A percentile compares a stretch with the other conserved stretches of the same genome.
Evolutionary conservation across 805 yeast genomes (phyloP).

Genomic region (Yarrowia alimentaria): DNA sequence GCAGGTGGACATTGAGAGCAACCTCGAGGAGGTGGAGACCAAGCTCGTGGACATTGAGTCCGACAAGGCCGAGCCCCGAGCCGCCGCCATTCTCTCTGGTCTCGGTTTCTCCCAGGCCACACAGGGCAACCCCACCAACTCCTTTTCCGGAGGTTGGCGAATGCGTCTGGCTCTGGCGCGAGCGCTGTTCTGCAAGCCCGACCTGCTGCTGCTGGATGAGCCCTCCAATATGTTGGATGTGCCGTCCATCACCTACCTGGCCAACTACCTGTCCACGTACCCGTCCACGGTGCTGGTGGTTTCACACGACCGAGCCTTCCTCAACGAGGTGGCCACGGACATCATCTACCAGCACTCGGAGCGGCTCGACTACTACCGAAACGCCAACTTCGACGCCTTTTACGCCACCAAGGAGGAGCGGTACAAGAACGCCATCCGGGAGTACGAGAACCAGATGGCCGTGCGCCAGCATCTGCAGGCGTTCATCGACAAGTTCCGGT

Average conservation of each 20-base stretch:
- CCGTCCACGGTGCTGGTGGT: slow-evolving; percentile 93
- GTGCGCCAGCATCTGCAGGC: slow-evolving; percentile 88
- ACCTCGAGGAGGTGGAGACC: slow-evolving; percentile 73
- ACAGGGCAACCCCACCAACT: slow-evolving; percentile 77
- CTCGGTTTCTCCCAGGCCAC: slow-evolving; percentile 89
- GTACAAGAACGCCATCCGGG: slow-evolving; percentile 86
- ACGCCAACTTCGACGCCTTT: slow-evolving; percentile 90
- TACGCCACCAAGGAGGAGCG: slow-evolving; percentile 94
- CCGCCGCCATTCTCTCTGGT: slow-evolving; percentile 89
- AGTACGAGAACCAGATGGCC: slow-evolving; percentile 97
- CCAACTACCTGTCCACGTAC: slow-evolving; percentile 84
- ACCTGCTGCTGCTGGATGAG: slow-evolving; percentile 88
- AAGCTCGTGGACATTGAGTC: slow-evolving; percentile 91
- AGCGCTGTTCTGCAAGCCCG: slow-evolving; percentile 97
- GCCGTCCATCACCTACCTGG: slow-evolving; percentile 92
- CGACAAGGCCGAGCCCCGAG: slow-evolving; percentile 96
- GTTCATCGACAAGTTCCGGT: slow-evolving; percentile 93
- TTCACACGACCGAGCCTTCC: slow-evolving; percentile 95
- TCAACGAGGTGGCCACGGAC: slow-evolving; percentile 98
- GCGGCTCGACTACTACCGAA: slow-evolving; percentile 87
- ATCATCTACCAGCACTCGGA: slow-evolving; percentile 97
- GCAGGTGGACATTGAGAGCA: slow-evolving; percentile 77
- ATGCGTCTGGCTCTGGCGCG: slow-evolving; percentile 98
- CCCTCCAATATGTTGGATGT: slow-evolving; percentile 99
- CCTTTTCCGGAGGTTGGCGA: slow-evolving; percentile 99